Conservation (phyloP, 495 filamentous ascomycete genomes). For the Podospora pseudoanserina region DNA sequence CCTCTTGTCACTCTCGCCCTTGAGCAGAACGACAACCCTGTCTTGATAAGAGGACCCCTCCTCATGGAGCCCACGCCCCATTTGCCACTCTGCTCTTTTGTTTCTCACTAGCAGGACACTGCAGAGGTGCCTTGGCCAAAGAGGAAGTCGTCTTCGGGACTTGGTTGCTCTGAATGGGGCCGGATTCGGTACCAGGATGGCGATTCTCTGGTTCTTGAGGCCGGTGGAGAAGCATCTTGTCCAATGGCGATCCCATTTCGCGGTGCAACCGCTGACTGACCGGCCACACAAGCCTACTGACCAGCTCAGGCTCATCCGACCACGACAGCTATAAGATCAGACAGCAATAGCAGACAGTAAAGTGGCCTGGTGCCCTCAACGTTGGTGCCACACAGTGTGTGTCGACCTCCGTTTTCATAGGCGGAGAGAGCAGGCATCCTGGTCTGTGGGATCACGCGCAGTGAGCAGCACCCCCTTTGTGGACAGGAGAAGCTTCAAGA, state of each 20-base stretch:
- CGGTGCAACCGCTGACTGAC: conserved; percentile 20
- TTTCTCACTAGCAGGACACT: not conserved
- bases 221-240: conserved; percentile 21
- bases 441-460: conserved; percentile 8
- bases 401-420: conserved; percentile 6
- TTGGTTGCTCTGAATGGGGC: conserved; percentile 15
- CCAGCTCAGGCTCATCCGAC: conserved; percentile 8
- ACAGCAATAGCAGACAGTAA: conserved; percentile 16
- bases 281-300: conserved; percentile 15
- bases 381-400: conserved; percentile 21
- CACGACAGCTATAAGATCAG: conserved; percentile 11
- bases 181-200: conserved; percentile 30
- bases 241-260: conserved; percentile 23
- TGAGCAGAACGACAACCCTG: not conserved
- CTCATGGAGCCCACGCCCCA: not conserved
- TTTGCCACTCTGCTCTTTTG: not conserved
- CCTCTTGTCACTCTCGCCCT: not conserved
- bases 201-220: conserved; percentile 24
- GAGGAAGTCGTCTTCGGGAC: conserved; percentile 13
- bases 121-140: not conserved
- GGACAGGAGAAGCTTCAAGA: not conserved
- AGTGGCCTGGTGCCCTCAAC: not conserved
- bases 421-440: not conserved
- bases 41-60: not conserved
- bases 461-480: not conserved